Evolutionary conservation across 345 rosid species (phyloP).

Genomic region (Rhizophora mangle): DNA sequence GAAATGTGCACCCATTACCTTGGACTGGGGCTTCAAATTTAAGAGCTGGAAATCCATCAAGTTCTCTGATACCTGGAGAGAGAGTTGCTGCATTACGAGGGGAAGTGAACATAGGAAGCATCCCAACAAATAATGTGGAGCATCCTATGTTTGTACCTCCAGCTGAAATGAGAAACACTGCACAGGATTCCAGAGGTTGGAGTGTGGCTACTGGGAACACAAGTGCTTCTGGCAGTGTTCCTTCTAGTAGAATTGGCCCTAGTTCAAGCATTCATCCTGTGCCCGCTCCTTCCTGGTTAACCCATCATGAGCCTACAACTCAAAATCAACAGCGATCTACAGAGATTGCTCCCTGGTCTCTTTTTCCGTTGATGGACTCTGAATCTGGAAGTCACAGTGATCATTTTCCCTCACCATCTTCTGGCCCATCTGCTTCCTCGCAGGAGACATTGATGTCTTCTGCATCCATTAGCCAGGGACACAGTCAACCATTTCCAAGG

Average conservation of each 20-base stretch:
- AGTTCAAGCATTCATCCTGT: slow-evolving; percentile 49
- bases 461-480: slow-evolving; percentile 46
- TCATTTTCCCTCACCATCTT: slow-evolving; percentile 44
- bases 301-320: slow-evolving; percentile 36
- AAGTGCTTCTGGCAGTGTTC: slow-evolving; percentile 38
- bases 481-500: slow-evolving; percentile 46
- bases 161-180: slow-evolving; percentile 47
- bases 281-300: slow-evolving; percentile 48
- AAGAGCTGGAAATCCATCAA: slow-evolving; percentile 44
- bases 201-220: slow-evolving; percentile 48
- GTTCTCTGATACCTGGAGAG: slow-evolving; percentile 40
- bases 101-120: slow-evolving; percentile 46
- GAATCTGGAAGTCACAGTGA: slow-evolving; percentile 55
- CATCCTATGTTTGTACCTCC: slow-evolving; percentile 51
- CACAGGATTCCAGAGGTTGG: slow-evolving; percentile 66
- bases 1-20: slow-evolving; percentile 46
- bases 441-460: slow-evolving; percentile 47
- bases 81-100: slow-evolving; percentile 42
- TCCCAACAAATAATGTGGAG: slow-evolving; percentile 48
- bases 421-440: slow-evolving; percentile 55
- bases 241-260: slow-evolving; percentile 44
- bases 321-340: slow-evolving; percentile 46
- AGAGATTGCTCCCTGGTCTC: slow-evolving; percentile 68
- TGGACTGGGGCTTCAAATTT: slow-evolving; percentile 53
- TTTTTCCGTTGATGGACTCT: slow-evolving; percentile 56